These are phyloP conservation scores for Silene vulgaris DNA, from an alignment of 179 eudicot genomes.

Conservation along the genomic window DNA sequence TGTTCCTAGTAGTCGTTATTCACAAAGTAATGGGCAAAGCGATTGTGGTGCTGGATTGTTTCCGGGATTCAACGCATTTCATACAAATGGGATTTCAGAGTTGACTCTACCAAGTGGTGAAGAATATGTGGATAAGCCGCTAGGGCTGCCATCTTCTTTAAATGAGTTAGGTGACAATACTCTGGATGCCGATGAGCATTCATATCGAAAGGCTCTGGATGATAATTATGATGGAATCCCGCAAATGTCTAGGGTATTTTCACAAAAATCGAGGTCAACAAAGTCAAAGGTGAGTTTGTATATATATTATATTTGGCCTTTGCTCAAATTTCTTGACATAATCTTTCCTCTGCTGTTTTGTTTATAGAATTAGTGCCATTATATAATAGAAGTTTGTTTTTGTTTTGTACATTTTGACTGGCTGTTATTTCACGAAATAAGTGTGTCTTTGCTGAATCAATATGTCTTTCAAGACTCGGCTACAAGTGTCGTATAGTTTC, in stretches of 20 bases:
- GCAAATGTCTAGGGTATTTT: slow-evolving; percentile 51
- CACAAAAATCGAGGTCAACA: slow-evolving; percentile 65
- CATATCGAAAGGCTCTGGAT: slow-evolving; percentile 31
- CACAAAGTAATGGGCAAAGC: slow-evolving; percentile 54
- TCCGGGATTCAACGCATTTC: slow-evolving; percentile 37
- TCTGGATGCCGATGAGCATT: slow-evolving; percentile 25
- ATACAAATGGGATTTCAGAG: slow-evolving; percentile 26
- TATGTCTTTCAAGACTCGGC: no score
- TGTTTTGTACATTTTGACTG: no score
- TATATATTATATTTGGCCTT: no score
- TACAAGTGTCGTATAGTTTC: no score
- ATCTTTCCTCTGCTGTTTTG: slow-evolving; percentile 13
- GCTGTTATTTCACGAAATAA: no score
- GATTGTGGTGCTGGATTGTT: slow-evolving; percentile 39
- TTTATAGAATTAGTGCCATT: background rate
- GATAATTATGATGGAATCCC: slow-evolving; percentile 78
- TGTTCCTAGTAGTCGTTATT: slow-evolving; percentile 40
- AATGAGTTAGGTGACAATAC: slow-evolving; percentile 40
- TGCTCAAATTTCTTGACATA: background rate
- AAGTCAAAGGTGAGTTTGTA: slow-evolving; percentile 51
- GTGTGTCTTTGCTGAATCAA: no score
- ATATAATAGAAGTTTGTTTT: no score
- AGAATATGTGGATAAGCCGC: slow-evolving; percentile 37
- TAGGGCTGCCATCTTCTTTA: slow-evolving; percentile 53
- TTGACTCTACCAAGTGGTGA: slow-evolving; percentile 25